Conservation (phyloP, 2,329 filamentous ascomycete species). For the Trichoderma polysporum region DNA sequence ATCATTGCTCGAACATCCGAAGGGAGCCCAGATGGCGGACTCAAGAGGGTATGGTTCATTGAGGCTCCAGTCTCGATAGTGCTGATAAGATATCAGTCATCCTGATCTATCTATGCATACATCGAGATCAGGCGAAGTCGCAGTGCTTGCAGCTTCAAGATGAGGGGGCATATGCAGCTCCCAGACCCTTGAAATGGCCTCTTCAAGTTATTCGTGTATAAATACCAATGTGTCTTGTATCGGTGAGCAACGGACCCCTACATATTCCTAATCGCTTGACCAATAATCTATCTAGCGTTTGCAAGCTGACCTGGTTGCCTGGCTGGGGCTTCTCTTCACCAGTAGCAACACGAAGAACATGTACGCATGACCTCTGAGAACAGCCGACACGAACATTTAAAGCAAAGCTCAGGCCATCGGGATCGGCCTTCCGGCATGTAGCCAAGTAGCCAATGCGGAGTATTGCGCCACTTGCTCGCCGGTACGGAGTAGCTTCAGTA, state of each 20-base stretch:
- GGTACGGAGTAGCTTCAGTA: neutral
- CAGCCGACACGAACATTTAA: neutral
- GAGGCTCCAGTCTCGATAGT: neutral
- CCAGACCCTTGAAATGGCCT: neutral
- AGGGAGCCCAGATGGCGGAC: no score
- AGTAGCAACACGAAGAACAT: neutral
- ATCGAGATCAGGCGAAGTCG: neutral
- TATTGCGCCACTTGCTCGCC: slow-evolving; percentile 5
- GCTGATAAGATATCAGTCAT: neutral
- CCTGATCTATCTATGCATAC: no score
- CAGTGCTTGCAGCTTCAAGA: neutral
- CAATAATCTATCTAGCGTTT: neutral
- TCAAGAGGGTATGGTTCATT: neutral
- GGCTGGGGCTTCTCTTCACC: neutral
- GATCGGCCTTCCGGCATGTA: neutral
- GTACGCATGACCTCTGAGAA: slow-evolving; percentile 14
- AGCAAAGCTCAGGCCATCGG: neutral
- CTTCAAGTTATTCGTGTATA: neutral
- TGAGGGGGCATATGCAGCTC: neutral
- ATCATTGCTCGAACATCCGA: neutral
- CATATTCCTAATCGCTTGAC: neutral
- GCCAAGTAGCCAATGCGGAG: neutral
- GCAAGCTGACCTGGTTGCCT: neutral
- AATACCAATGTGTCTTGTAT: neutral
- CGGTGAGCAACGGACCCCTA: slow-evolving; percentile 10